Conservation (phyloP, 331 rosid species). For the Erythrophleum ivorense region DNA sequence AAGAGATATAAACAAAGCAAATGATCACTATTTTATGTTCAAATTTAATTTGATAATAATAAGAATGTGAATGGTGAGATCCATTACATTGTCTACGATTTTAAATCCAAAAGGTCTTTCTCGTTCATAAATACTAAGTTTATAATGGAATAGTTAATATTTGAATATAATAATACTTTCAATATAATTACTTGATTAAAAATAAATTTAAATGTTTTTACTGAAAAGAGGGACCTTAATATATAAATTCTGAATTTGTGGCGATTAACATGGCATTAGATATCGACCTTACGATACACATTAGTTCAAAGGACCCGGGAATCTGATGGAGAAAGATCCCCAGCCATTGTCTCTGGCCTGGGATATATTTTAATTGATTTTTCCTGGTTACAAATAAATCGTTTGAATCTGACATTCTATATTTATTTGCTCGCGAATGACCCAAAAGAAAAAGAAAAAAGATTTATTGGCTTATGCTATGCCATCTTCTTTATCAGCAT, state of each 20-base stretch:
- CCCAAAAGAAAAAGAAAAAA: background rate
- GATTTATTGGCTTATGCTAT: background rate
- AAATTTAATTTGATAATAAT: too few relatives aligned
- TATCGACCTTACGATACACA: background rate
- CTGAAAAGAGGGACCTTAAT: too few relatives aligned
- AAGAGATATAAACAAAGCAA: background rate
- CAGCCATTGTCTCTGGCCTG: background rate
- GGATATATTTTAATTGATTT: background rate
- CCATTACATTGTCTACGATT: background rate
- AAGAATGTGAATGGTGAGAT: background rate
- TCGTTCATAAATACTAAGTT: too few relatives aligned
- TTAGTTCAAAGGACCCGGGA: background rate
- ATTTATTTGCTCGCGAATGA: background rate
- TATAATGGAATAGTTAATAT: too few relatives aligned
- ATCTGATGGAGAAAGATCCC: background rate
- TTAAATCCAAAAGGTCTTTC: too few relatives aligned
- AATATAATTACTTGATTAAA: too few relatives aligned
- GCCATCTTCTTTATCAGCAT: background rate
- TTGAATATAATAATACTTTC: background rate
- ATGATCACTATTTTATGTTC: too few relatives aligned
- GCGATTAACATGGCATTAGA: background rate
- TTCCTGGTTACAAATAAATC: background rate
- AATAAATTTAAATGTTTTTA: too few relatives aligned
- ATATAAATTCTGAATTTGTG: background rate
- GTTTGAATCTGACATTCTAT: background rate